Evolutionary conservation across 345 rosid genomes (phyloP).

Genomic region (Sapria himalayana): DNA sequence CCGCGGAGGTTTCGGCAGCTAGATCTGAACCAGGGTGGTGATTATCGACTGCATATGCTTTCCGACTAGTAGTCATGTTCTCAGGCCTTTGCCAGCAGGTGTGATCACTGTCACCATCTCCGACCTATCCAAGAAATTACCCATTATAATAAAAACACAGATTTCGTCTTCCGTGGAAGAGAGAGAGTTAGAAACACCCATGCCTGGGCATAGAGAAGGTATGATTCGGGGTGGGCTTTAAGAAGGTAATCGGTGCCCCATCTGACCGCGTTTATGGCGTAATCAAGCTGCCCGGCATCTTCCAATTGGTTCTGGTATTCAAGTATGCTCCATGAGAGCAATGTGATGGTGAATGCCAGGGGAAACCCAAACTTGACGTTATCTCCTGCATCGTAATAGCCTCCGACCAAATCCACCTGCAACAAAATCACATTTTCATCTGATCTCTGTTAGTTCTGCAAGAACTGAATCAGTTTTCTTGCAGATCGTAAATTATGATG

Average conservation of each 20-base stretch:
- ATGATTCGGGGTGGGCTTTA: slow-evolving; percentile 33
- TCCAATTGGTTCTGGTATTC: slow-evolving; percentile 34
- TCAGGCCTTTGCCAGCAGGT: slow-evolving; percentile 56
- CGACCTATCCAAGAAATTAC: slow-evolving; percentile 24
- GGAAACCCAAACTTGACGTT: slow-evolving; percentile 64
- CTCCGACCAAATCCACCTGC: slow-evolving; percentile 44
- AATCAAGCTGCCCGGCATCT: slow-evolving; percentile 25
- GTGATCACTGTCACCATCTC: slow-evolving; percentile 36
- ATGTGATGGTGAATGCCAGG: slow-evolving; percentile 46
- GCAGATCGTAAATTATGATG: no score
- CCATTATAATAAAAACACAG: background rate
- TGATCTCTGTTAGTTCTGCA: no score
- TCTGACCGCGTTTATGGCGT: slow-evolving; percentile 31
- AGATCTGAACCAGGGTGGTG: slow-evolving; percentile 51
- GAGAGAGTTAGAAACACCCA: background rate
- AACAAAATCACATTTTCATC: background rate
- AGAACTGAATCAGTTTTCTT: no score
- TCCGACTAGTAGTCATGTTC: slow-evolving; percentile 50
- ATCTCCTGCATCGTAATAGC: slow-evolving; percentile 67
- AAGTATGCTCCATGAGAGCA: slow-evolving; percentile 50
- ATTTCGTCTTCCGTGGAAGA: background rate
- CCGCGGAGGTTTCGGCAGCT: slow-evolving; percentile 48
- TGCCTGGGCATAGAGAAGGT: slow-evolving; percentile 27
- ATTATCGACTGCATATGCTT: slow-evolving; percentile 16
- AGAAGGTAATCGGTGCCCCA: slow-evolving; percentile 66